These are phyloP conservation scores for Ascochyta lentis DNA, from an alignment of 2,329 filamentous ascomycete genomes.

Conservation along the genomic window DNA sequence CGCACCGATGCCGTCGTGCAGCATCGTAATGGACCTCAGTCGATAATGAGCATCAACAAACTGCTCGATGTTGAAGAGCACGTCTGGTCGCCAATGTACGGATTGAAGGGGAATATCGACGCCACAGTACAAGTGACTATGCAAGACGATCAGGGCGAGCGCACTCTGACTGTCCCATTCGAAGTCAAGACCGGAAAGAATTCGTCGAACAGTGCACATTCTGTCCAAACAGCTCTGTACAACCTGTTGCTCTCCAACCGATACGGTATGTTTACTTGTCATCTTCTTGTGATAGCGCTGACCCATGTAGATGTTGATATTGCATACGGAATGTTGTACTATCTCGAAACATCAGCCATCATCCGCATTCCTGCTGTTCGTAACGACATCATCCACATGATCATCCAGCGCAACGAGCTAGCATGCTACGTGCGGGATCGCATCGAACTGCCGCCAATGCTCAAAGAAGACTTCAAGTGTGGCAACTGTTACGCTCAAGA, in stretches of 20 bases:
- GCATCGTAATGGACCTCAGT: constrained; percentile 77
- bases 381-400: constrained; percentile 92
- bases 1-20: constrained; percentile 76
- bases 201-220: constrained; percentile 78
- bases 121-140: constrained; percentile 91
- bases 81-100: constrained; percentile 97
- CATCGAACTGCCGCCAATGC: constrained; percentile 83
- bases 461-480: constrained; percentile 81
- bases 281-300: constrained; percentile 10
- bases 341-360: constrained; percentile 88
- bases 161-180: constrained; percentile 84
- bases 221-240: constrained; percentile 93
- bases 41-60: constrained; percentile 87
- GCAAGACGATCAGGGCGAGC: constrained; percentile 69
- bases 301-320: constrained; percentile 75
- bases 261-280: constrained; percentile 63
- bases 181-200: constrained; percentile 94
- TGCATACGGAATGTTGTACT: constrained; percentile 89
- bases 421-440: constrained; percentile 85
- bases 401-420: constrained; percentile 91
- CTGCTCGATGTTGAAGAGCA: constrained; percentile 97
- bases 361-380: constrained; percentile 84
- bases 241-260: constrained; percentile 91
- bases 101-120: constrained; percentile 96
- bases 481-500: constrained; percentile 89